Evolutionary conservation across 805 yeast genomes (phyloP), one percentile per base, ranked within the genome.

Genomic region (Ogataea wickerhamii): DNA sequence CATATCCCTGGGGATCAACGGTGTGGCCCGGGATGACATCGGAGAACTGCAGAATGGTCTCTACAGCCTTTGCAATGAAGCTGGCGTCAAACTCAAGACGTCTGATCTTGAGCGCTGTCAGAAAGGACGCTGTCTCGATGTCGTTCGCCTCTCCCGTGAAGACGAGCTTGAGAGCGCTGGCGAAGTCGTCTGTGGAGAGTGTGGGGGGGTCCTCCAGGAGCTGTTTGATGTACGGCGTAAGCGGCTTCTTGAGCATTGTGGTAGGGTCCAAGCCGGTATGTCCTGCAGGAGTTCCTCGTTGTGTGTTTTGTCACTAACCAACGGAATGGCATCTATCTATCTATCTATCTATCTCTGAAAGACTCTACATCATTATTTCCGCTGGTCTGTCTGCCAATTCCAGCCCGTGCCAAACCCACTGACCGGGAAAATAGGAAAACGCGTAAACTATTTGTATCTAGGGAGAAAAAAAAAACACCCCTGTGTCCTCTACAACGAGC

Each of bases 21-120:
- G 54, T 49, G 6, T 62, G 52, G 2, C 70, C 58, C 7, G 71
- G 65, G n/a, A 87, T 74, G 8, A 67, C 49, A 34, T 72, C 73
- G 5, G 93, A 79, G 49, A 73, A 81, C 50, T 77, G 76, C 43
- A 85, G 64, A 18, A 91, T 75, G 2, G 93, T 79, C 16, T 68
- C 66, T 0, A 87, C 96, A 0, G 97, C 96, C 6, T 86, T 81
- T 4, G 96, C 89, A 28, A 93, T 84, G 58, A 67, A 86, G 24
- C 76, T 85, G 0, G 97, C 79, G 36, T 82, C 71, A 47, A 84
- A 88, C 53, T 93, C 98, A 6, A 89, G 63, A 2, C 86, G 86
- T 21, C 77, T 73, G 29, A 80, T 60, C 49, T 93, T 73, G 34
- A 93, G 65, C 1, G 85, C 87, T 0, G 94, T 81, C 40, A 93